A percentile compares a stretch with the other conserved stretches of the same genome.
phyloP scores from a whole-genome alignment of 352 stramenopile genomes.

The Globisporangium cylindrosporum region DNA sequence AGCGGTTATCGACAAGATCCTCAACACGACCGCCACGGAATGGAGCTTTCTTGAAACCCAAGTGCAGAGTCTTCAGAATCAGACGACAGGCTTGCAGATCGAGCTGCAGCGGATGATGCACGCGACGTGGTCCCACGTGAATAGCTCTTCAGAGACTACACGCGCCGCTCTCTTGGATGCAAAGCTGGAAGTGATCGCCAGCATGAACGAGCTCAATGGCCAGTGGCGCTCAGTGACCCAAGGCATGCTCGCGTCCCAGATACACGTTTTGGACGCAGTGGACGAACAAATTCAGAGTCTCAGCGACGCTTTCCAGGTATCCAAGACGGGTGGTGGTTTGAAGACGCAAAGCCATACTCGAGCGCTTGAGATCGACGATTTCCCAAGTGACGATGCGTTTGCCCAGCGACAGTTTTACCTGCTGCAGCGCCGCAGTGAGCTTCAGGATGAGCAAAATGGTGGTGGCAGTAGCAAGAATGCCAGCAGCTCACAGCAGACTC shows the following conservation, averaged over 20 bases:
- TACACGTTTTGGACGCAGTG: not conserved
- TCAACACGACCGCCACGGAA: slow-evolving; percentile 1
- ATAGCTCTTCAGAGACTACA: not conserved
- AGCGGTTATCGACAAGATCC: slow-evolving; percentile 2
- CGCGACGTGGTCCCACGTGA: not conserved
- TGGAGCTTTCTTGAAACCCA: slow-evolving; percentile 2
- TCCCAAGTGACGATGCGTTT: not conserved
- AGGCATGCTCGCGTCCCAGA: not conserved
- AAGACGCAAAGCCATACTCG: not conserved
- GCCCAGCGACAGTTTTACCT: not conserved
- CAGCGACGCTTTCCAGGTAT: not conserved
- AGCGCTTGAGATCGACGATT: not conserved
- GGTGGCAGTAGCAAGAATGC: not conserved
- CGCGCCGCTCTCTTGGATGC: not conserved
- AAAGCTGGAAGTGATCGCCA: not conserved
- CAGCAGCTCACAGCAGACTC: not conserved
- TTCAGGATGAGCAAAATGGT: not conserved
- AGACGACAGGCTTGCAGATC: not conserved
- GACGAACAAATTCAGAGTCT: not conserved
- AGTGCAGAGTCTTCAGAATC: slow-evolving; percentile 1
- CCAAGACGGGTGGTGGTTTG: not conserved
- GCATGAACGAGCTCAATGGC: not conserved
- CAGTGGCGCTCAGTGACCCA: not conserved
- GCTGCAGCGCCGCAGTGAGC: not conserved
- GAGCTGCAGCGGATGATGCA: not conserved